Conservation (phyloP, 306 rosid genomes). For the Cicer yamashitae region DNA sequence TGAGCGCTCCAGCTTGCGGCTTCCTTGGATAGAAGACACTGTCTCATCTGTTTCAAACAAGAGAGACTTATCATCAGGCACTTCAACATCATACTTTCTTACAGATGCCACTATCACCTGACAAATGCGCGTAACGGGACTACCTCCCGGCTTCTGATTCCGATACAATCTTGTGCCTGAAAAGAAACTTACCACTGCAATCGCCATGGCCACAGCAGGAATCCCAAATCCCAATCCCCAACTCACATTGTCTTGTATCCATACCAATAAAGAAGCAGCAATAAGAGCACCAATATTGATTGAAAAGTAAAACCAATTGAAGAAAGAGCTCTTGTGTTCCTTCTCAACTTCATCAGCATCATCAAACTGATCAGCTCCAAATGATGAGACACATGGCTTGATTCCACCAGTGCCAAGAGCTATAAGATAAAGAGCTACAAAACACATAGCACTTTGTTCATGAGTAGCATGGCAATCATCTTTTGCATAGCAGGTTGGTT, state of each 20-base stretch:
- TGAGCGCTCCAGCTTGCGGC: constrained; percentile 11
- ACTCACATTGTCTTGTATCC: constrained; percentile 27
- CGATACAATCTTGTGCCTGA: neutral
- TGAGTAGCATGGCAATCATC: constrained; percentile 18
- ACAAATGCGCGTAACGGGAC: neutral
- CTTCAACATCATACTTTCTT: neutral
- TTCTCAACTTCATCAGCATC: constrained; percentile 1
- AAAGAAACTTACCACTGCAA: constrained; percentile 16
- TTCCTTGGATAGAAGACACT: neutral
- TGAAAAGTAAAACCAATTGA: neutral
- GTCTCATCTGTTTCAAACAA: neutral
- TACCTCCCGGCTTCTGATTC: constrained; percentile 15
- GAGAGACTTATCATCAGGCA: neutral
- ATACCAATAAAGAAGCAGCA: constrained; percentile 9
- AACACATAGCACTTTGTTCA: constrained; percentile 3
- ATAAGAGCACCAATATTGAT: constrained; percentile 11
- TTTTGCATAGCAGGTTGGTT: constrained; percentile 21
- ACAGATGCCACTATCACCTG: constrained; percentile 7
- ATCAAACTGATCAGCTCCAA: constrained; percentile 1
- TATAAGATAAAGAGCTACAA: constrained; percentile 20
- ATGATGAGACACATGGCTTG: constrained; percentile 1
- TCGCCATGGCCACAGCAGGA: constrained; percentile 9
- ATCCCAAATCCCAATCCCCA: constrained; percentile 17
- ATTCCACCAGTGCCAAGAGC: constrained; percentile 9
- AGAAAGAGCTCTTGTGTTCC: neutral